Evolutionary conservation across 129 eudicot species (phyloP), one percentile per base, ranked within the genome.

Genomic region (Tanacetum coccineum): DNA sequence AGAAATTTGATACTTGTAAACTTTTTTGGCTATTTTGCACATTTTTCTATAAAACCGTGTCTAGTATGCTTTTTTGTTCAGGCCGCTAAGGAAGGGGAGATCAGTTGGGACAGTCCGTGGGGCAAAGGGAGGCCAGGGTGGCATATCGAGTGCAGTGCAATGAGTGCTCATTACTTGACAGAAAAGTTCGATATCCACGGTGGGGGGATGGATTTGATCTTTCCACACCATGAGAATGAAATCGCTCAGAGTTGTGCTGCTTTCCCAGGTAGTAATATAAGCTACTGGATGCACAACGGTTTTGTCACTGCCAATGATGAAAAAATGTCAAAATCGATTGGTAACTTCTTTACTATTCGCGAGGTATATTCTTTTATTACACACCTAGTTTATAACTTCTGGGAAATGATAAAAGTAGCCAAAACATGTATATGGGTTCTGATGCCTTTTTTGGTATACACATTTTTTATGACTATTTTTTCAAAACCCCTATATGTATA

Each of bases 121-220:
- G 98, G 98, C 54, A 89, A 89, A 13, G 98, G 98, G 70, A 88
- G 98, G 69, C 96, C 96, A 15, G 98, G 98, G 40, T 93, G 98
- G 96, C 98, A 93, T 71, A 93, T 93, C 30, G 98, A 93, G 70
- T 86, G 98, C 87, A 87, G 96, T 83, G 96, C 98, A 6, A 92
- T 92, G 98, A 86, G 92, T 78, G 91, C 89, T 21, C 72, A 84
- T 4, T 93, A 93, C 74, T 72, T 88, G 53, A 78, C 95, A 5
- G 81, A 80, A 20, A 30, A 68, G 3, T 93, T 93, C 65, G 98
- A 93, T 70, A 84, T 93, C 42, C 98, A 93, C 82, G 98, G 96
- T 53, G 98, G 98, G 70, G 96, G 96, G 36, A 82, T 81, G 91
- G 98, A 93, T 81, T 67, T 93, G 51, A 84, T 79, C 22, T 93